These are phyloP conservation scores for Cucurbita pepo DNA, from an alignment of 306 rosid species.

Conservation along the genomic window DNA sequence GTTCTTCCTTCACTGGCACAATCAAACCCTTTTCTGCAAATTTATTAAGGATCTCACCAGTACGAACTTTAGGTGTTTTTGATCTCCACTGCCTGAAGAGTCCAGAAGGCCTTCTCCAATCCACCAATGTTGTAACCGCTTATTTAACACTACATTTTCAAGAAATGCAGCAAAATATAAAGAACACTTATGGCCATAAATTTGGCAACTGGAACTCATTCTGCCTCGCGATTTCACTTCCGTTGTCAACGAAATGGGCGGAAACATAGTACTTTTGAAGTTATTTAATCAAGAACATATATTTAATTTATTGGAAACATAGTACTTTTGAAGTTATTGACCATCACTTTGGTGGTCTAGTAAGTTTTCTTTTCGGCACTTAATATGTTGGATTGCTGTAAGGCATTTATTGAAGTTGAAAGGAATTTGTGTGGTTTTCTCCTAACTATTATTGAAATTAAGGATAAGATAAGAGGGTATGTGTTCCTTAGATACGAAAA, in stretches of 20 bases:
- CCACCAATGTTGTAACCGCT: conserved; percentile 19
- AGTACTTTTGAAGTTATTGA: no score
- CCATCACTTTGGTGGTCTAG: no score
- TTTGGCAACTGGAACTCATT: not conserved
- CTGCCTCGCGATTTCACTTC: not conserved
- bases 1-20: conserved; percentile 5
- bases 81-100: not conserved
- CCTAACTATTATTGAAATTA: no score
- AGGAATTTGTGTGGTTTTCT: no score
- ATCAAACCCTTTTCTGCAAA: conserved; percentile 6
- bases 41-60: not conserved
- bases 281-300: no score
- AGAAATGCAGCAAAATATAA: conserved; percentile 12
- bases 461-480: no score
- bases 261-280: no score
- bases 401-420: no score
- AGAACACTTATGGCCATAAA: conserved; percentile 3
- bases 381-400: no score
- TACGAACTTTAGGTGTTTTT: not conserved
- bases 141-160: conserved; percentile 15
- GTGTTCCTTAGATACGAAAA: no score
- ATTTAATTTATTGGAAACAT: no score
- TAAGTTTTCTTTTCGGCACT: no score
- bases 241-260: not conserved
- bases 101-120: conserved; percentile 12